These are phyloP conservation scores for Dalbergia cochinchinensis DNA, from an alignment of 306 rosid genomes.

Conservation along the genomic window DNA sequence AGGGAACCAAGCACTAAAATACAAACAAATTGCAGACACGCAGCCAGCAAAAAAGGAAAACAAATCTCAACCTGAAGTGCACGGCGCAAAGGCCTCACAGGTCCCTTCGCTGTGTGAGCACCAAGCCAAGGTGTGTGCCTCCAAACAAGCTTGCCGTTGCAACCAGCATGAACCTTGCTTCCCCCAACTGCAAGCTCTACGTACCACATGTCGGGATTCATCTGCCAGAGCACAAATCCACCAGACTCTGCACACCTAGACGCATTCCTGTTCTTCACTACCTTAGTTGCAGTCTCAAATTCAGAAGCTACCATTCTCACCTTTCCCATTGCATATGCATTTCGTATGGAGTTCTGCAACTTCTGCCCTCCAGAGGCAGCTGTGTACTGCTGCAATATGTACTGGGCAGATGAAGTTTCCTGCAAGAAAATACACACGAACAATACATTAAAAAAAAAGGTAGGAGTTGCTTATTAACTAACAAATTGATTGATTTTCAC, in stretches of 20 bases:
- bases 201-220: conserved; percentile 99
- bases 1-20: background rate
- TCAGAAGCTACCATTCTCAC: conserved; percentile 96
- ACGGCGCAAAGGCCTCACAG: conserved; percentile 95
- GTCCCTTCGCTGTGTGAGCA: conserved; percentile 96
- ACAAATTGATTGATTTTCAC: conserved; percentile 15
- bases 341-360: conserved; percentile 80
- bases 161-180: conserved; percentile 95
- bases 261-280: conserved; percentile 73
- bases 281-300: conserved; percentile 90
- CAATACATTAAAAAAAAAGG: conserved; percentile 19
- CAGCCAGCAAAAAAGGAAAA: background rate
- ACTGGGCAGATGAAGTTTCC: conserved; percentile 99
- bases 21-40: background rate
- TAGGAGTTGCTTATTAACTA: conserved; percentile 9
- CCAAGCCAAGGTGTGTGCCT: conserved; percentile 99
- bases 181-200: conserved; percentile 98
- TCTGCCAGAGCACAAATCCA: conserved; percentile 99
- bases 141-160: conserved; percentile 97
- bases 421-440: conserved; percentile 43
- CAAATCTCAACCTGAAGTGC: conserved; percentile 81
- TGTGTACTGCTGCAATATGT: conserved; percentile 94
- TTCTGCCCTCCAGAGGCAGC: conserved; percentile 97
- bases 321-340: conserved; percentile 98
- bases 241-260: conserved; percentile 90